Conservation (phyloP, 148 eudicot species). For the Dianthus caryophyllus region DNA sequence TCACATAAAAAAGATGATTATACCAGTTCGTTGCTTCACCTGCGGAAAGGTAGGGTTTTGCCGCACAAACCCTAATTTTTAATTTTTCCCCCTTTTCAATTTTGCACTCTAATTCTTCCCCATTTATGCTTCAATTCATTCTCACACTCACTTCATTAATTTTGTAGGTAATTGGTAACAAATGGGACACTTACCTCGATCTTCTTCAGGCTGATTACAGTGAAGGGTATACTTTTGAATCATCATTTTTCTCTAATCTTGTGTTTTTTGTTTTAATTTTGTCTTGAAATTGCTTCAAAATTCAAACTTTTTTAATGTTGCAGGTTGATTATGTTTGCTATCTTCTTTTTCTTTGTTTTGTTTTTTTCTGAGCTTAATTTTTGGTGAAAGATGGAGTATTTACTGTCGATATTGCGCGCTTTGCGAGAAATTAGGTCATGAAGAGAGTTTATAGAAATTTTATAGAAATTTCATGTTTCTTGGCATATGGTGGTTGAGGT, state of each 20-base stretch:
- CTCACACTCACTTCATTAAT: not conserved
- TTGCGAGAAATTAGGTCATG: too few species aligned
- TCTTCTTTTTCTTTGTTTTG: too few species aligned
- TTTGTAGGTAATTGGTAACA: slow-evolving; percentile 89
- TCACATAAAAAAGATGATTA: slow-evolving; percentile 39
- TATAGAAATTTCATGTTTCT: not conserved
- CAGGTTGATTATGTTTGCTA: too few species aligned
- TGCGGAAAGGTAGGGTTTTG: slow-evolving; percentile 61
- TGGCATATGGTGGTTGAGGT: not conserved
- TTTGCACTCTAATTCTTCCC: not conserved
- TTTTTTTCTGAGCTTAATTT: not conserved
- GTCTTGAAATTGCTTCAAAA: too few species aligned
- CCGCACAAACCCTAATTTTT: not conserved
- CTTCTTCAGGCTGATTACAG: slow-evolving; percentile 88
- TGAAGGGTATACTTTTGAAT: slow-evolving; percentile 63
- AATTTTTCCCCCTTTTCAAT: not conserved
- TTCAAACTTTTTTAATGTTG: too few species aligned
- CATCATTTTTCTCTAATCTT: not conserved
- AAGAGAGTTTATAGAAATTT: not conserved
- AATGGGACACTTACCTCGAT: slow-evolving; percentile 91
- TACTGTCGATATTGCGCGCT: not conserved
- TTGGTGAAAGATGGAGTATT: not conserved
- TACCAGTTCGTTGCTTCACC: slow-evolving; percentile 67
- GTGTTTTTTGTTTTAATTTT: too few species aligned
- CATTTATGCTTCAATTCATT: not conserved